A percentile compares a stretch with the other conserved stretches of the same genome.
These are phyloP conservation scores for Murraya koenigii DNA, from an alignment of 345 rosid genomes.

Conservation along the genomic window DNA sequence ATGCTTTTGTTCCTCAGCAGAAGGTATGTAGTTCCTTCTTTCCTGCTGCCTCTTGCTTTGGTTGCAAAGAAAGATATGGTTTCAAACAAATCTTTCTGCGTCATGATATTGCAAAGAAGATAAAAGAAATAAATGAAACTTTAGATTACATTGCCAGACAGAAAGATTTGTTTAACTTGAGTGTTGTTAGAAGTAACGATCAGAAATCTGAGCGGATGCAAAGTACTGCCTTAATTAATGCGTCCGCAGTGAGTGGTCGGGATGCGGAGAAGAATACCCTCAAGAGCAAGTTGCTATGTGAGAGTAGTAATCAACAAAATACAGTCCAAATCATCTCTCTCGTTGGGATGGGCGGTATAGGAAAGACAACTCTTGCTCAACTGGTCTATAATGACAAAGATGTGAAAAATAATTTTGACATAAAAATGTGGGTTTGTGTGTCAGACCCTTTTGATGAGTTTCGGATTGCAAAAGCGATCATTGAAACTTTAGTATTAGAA, in stretches of 20 bases:
- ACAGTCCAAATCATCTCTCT: not conserved
- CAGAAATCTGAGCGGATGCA: not conserved
- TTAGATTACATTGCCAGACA: not conserved
- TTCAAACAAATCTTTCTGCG: not conserved
- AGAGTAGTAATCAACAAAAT: too few relatives aligned
- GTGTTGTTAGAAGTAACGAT: not conserved
- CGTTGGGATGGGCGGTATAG: not conserved
- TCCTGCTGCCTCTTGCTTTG: not conserved
- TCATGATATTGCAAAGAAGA: not conserved
- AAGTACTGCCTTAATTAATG: not conserved
- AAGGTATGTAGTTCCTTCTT: too few relatives aligned
- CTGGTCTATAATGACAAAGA: not conserved
- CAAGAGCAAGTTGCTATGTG: not conserved
- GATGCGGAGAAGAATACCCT: not conserved
- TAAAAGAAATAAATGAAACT: not conserved
- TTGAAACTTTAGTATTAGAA: not conserved
- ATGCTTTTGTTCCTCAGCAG: too few relatives aligned
- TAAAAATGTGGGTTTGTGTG: not conserved
- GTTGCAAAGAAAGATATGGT: too few relatives aligned
- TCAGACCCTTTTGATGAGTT: slow-evolving; percentile 2
- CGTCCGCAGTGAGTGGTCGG: not conserved
- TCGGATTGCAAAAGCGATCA: not conserved
- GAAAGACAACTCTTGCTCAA: slow-evolving; percentile 6
- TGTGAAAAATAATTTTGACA: not conserved
- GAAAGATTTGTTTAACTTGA: not conserved